Evolutionary conservation across 306 rosid species (phyloP), one percentile per base, ranked within the genome.

Genomic region (Glycine soja): DNA sequence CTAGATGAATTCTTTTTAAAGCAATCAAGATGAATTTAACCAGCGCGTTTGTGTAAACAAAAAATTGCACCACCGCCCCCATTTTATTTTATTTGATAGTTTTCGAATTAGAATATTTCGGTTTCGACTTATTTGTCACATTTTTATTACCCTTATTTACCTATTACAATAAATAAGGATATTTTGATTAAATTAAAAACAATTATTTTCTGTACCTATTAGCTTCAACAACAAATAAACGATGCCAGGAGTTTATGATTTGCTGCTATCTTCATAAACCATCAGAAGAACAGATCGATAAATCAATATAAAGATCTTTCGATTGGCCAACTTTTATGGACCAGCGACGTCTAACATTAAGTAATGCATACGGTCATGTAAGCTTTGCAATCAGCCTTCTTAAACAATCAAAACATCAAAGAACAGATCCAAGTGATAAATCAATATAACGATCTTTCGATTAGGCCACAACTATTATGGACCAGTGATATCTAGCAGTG

Each of bases 281-380:
- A 38, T 38, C 42, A 38, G 24, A 34, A 38, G 42, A 5, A 38
- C 4, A 38, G 42, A 3, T 3, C 2, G 11, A 46, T 54, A 54
- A 54, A 51, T 51, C 56, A 51, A 56, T 16, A 56, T n/a, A 66
- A 65, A 47, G 53, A 50, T 14, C 10, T 12, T 63, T 36, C 11
- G 8, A 72, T 68, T 81, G 54, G 32, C 47, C 24, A 15, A 46
- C 40, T 50, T 56, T 59, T 18, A 61, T n/a, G 43, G 40, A 65
- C 9, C 53, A 43, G 32, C 3, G 42, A 61, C 46, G 6, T 42
- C 46, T 42, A 5, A 8, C 46, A 42, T 19, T 19, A 19, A 19
- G 24, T 19, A 19, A 19, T 19, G 24, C 24, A 19, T 19, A 19
- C 24, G 24, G 24, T 19, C 24, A 19, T 19, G 24, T 19, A 19